Evolutionary conservation across 306 rosid genomes (phyloP).

Genomic region (Quercus berberidifolia): DNA sequence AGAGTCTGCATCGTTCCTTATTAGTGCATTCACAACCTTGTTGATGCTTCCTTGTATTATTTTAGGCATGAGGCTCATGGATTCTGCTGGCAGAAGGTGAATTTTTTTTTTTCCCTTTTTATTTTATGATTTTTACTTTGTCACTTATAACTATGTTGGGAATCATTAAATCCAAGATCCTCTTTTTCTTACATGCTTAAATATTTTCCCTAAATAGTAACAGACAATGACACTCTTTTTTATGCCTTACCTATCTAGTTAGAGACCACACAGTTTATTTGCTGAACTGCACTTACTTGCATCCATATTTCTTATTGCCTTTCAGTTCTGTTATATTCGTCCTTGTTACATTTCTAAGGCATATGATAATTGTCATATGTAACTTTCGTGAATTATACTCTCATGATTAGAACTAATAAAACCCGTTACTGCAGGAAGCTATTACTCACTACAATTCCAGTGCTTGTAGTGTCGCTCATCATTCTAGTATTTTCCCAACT

Average conservation of each 20-base stretch:
- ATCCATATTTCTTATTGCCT: too few species aligned
- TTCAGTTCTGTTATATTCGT: too few species aligned
- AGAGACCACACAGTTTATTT: too few species aligned
- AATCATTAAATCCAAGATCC: background rate
- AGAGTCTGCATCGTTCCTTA: conserved; percentile 64
- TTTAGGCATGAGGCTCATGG: conserved; percentile 75
- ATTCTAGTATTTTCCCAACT: conserved; percentile 43
- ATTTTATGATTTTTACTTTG: background rate
- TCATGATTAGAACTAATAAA: background rate
- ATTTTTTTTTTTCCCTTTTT: background rate
- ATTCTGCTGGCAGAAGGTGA: conserved; percentile 71
- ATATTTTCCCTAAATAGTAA: too few species aligned
- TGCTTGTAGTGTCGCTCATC: conserved; percentile 52
- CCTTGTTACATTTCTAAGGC: too few species aligned
- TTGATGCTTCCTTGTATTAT: conserved; percentile 81
- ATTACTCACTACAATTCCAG: conserved; percentile 64
- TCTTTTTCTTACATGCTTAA: too few species aligned
- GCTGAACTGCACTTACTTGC: too few species aligned
- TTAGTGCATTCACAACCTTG: conserved; percentile 74
- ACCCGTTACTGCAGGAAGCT: conserved; percentile 47
- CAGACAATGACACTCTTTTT: too few species aligned
- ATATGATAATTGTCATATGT: background rate
- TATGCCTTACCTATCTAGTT: too few species aligned
- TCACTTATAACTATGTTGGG: background rate
- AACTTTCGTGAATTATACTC: background rate